These are phyloP conservation scores for Mucor mucedo DNA, from an alignment of 371 early-diverging fungal species.

Conservation along the genomic window DNA sequence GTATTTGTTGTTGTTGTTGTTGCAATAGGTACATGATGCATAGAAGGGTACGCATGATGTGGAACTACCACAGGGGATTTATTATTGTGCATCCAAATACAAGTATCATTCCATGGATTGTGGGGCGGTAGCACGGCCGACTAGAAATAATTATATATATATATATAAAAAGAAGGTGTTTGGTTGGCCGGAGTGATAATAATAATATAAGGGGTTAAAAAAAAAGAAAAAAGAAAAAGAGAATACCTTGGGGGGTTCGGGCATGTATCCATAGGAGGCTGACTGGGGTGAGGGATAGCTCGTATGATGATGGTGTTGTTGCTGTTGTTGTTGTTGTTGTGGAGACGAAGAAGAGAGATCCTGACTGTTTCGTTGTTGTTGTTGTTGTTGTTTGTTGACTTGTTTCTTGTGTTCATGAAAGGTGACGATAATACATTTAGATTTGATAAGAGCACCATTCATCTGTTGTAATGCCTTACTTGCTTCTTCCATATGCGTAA, in stretches of 20 bases:
- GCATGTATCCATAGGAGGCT: slow-evolving; percentile 1
- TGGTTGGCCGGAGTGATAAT: too few relatives aligned
- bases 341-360: not conserved
- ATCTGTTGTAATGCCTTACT: slow-evolving; percentile 41
- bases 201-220: not conserved
- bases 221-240: not conserved
- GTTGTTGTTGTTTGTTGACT: slow-evolving; percentile 11
- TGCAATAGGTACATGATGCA: slow-evolving; percentile 18
- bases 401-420: slow-evolving; percentile 54
- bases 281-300: slow-evolving; percentile 7
- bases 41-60: slow-evolving; percentile 15
- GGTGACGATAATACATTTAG: slow-evolving; percentile 43
- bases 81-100: slow-evolving; percentile 24
- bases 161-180: too few relatives aligned
- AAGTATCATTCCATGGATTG: slow-evolving; percentile 29
- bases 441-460: slow-evolving; percentile 36
- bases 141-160: too few relatives aligned
- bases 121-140: not conserved
- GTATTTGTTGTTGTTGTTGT: slow-evolving; percentile 15
- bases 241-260: not conserved
- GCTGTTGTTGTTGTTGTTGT: slow-evolving; percentile 11
- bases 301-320: slow-evolving; percentile 6
- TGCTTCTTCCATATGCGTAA: slow-evolving; percentile 44
- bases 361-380: slow-evolving; percentile 10
- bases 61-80: slow-evolving; percentile 8